Base-by-base conservation (phyloP, 192 early-diverging fungal species). In the Physocladia obscura region DNA sequence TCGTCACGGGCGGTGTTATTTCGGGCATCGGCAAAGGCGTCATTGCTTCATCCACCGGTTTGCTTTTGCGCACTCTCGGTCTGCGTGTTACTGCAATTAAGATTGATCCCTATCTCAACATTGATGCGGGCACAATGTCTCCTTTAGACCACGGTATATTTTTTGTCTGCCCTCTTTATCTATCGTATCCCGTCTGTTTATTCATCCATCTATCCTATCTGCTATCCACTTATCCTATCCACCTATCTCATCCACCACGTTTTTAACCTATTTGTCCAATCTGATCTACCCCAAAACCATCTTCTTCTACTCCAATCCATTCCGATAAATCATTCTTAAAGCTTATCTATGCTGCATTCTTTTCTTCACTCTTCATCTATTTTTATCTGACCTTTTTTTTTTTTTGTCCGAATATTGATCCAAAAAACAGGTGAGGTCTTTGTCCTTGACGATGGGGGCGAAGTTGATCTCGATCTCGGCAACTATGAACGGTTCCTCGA, bases 21-120 rank as follows among this genome's bases (percentile, higher is more conserved):
- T 98, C 96, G 30, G 97, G 97, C 38, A 97, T 99, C 72, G 97
- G 97, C 70, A 99, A 99, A 81, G 97, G 97, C 49, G 93, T 99
- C 54, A 98, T 99, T 81, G 97, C 97, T 31, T 98, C 96, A 50
- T 95, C 93, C 32, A 96, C 95, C 4, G 97, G 97, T 56, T 86
- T 96, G 44, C 81, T 99, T 48, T 87, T 99, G 67, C 94, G 97
- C 81, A 92, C 94, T 2, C 81, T 90, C 40, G 97, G 95, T 24
- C 85, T 98, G 61, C 83, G 82, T 38, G 97, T 99, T 31, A 97
- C 95, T 55, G 91, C 96, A 62, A 98, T 99, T 86, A 99, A 99
- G 78, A 99, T 99, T 76, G 97, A 99, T 74, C 97, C 97, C 31
- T 99, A 99, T 82, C 85, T 99, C 57, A 99, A 98, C 87, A 97